Percentiles rank a stretch among this genome's conserved stretches.
Conservation (phyloP, 2,329 filamentous ascomycete genomes). For the Colletotrichum sp. region DNA sequence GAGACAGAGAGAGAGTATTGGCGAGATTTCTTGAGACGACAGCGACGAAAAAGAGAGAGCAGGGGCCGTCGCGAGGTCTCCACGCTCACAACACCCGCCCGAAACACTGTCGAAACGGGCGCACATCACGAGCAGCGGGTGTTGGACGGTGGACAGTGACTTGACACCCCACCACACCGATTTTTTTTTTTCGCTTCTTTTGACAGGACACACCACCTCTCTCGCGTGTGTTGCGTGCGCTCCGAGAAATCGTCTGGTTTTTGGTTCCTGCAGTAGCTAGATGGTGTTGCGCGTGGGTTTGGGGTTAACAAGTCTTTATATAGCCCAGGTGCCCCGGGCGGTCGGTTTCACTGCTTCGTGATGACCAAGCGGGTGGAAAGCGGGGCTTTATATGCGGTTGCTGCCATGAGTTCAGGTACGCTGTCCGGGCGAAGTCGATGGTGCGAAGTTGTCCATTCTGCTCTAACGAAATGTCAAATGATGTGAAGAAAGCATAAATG, state of each 20-base stretch:
- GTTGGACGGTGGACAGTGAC: background rate
- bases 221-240: background rate
- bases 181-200: background rate
- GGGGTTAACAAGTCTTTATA: background rate
- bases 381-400: background rate
- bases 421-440: background rate
- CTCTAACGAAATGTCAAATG: fast-evolving
- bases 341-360: background rate
- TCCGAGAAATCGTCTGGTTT: background rate
- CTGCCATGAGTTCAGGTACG: background rate
- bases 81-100: background rate
- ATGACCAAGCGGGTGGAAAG: background rate
- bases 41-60: background rate
- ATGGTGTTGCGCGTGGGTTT: background rate
- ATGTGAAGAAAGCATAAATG: background rate
- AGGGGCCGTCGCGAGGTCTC: background rate
- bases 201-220: background rate
- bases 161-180: background rate
- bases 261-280: background rate
- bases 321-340: background rate
- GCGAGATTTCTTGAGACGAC: background rate
- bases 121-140: background rate
- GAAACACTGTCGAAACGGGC: constrained; percentile 21
- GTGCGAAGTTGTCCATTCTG: background rate
- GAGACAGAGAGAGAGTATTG: background rate